Evolutionary conservation across 2,329 filamentous ascomycete genomes (phyloP).

Genomic region (Xylariaceae sp.): DNA sequence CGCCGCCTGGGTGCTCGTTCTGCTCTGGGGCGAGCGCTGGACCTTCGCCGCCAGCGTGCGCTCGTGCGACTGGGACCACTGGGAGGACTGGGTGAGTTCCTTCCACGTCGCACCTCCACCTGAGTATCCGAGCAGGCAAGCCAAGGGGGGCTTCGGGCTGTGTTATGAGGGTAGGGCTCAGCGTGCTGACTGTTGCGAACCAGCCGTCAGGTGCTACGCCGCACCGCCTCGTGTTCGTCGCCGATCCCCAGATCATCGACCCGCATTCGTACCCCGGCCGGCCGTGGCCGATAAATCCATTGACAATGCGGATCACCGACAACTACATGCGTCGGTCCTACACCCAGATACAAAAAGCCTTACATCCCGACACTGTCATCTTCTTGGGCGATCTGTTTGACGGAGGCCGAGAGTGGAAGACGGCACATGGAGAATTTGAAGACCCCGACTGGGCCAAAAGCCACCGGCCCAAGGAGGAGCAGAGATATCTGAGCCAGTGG

Average conservation of each 20-base stretch:
- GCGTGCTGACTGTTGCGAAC: constrained; percentile 6
- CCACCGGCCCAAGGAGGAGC: constrained; percentile 44
- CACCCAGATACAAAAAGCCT: constrained; percentile 61
- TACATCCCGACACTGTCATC: constrained; percentile 80
- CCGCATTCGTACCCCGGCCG: constrained; percentile 90
- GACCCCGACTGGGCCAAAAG: constrained; percentile 52
- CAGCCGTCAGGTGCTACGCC: constrained; percentile 72
- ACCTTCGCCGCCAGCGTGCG: constrained; percentile 64
- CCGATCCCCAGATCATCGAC: constrained; percentile 88
- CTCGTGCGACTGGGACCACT: constrained; percentile 72
- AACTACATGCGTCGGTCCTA: constrained; percentile 84
- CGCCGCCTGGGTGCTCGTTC: constrained; percentile 63
- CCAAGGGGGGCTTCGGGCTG: no score
- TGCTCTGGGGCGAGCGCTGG: constrained; percentile 81
- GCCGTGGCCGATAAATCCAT: constrained; percentile 48
- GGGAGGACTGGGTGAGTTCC: constrained; percentile 84
- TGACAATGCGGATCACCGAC: constrained; percentile 64
- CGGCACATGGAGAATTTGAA: constrained; percentile 50
- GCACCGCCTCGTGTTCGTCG: constrained; percentile 76
- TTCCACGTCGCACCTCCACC: no score
- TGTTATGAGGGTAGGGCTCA: neutral
- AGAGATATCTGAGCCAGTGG: constrained; percentile 54
- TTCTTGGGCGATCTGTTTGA: constrained; percentile 95
- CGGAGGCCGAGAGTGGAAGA: constrained; percentile 91
- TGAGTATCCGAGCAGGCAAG: no score